Evolutionary conservation across 352 stramenopile genomes (phyloP).

Genomic region (Aphanomyces cochlioides): DNA sequence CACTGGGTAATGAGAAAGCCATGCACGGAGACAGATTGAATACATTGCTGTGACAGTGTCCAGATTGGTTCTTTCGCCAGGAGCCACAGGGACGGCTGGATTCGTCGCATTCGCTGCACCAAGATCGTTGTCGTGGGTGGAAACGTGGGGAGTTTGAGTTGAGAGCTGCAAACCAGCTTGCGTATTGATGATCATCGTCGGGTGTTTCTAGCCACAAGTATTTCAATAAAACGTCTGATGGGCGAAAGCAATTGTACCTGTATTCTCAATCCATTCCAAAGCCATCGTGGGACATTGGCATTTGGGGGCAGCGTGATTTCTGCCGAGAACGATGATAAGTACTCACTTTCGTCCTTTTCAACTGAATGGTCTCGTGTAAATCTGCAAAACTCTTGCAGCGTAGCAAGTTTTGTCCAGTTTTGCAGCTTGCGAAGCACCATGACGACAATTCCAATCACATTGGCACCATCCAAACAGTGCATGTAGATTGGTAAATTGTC

Average conservation of each 20-base stretch:
- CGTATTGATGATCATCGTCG: constrained; percentile 71
- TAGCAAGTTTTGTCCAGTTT: constrained; percentile 85
- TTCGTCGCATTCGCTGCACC: too few relatives aligned
- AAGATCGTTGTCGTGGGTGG: too few relatives aligned
- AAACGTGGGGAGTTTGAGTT: neutral
- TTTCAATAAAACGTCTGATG: neutral
- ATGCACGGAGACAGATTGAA: neutral
- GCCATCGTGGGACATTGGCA: constrained; percentile 55
- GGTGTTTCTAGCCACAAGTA: constrained; percentile 52
- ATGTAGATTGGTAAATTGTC: constrained; percentile 81
- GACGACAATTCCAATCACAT: constrained; percentile 82
- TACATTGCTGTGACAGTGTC: neutral
- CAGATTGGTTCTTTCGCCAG: too few relatives aligned
- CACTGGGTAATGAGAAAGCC: neutral
- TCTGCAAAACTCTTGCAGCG: constrained; percentile 75
- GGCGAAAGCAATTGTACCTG: constrained; percentile 2
- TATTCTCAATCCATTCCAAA: constrained; percentile 81
- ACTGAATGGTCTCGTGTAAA: constrained; percentile 84
- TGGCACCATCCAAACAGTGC: constrained; percentile 83
- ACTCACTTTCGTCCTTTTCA: constrained; percentile 85
- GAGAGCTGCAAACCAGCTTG: neutral
- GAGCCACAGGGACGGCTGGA: too few relatives aligned
- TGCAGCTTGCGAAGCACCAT: constrained; percentile 86
- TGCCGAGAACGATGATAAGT: constrained; percentile 71
- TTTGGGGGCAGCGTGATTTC: constrained; percentile 75